Base-by-base conservation (phyloP, 129 eudicot species). In the Centrapalus pauciflorus region DNA sequence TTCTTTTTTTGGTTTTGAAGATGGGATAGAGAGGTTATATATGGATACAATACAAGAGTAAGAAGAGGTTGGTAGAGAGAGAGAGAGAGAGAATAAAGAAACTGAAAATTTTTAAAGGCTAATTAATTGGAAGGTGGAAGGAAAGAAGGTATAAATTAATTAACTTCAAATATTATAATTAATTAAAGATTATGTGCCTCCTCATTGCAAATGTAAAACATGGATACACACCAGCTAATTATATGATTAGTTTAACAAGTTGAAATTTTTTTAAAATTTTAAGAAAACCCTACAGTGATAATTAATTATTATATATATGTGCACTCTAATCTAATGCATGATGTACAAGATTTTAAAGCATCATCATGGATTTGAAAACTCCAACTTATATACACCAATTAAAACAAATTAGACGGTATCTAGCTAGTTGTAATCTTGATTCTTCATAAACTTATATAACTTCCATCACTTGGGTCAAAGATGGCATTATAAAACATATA, bases 61-160 rank as follows among this genome's bases (percentile, higher is more conserved):
- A 48, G 54, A 20, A 33, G 74, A 56, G 61, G 57, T 60, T 37
- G 59, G 41, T 56, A 52, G 60, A 40, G 55, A 73, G 66, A 40
- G 27, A 41, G 37, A 48, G 49, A 30, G 4, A 33, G 3, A 14
- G 55, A 35, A 4, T 13, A 70, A 45, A 70, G 14, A 56, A 48
- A 16, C 24, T 57, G 54, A 63, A 71, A n/a, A n/a, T n/a, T n/a
- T 69, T 1, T 29, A 61, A 20, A 57, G 57, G n/a, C 55, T n/a
- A n/a, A n/a, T n/a, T n/a, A 69, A 73, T 61, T 77, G 94, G 87
- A 76, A 84, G 81, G 83, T 75, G 80, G 51, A 77, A 45, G 54
- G 89, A 70, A 83, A 78, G 28, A 33, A 49, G 58, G 58, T 72
- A 23, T 41, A 48, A n/a, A n/a, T n/a, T n/a, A n/a, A n/a, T n/a